Conservation (phyloP, 306 rosid species). For the Cucurbita maxima region DNA sequence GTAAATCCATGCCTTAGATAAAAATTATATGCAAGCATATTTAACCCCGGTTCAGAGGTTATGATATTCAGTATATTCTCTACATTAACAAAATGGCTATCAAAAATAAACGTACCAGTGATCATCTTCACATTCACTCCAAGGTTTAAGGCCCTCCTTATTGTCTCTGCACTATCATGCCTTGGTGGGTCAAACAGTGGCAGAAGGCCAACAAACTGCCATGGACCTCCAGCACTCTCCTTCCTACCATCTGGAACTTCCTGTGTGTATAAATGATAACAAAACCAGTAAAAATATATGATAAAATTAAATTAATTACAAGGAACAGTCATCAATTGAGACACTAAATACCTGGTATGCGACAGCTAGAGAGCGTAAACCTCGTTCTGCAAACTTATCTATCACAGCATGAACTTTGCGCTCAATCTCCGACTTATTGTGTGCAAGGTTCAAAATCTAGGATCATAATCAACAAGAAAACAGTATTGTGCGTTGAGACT, state of each 20-base stretch:
- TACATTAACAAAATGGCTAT: constrained; percentile 9
- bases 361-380: constrained; percentile 91
- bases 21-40: background rate
- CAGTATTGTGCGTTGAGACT: background rate
- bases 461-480: constrained; percentile 12
- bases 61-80: background rate
- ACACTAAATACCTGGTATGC: constrained; percentile 56
- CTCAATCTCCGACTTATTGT: constrained; percentile 76
- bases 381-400: constrained; percentile 93
- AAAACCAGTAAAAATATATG: background rate
- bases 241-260: constrained; percentile 91
- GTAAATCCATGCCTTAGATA: background rate
- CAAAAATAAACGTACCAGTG: constrained; percentile 43
- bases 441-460: constrained; percentile 80
- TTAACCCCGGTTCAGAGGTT: background rate
- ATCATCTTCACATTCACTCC: constrained; percentile 99
- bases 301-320: background rate
- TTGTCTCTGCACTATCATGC: constrained; percentile 98
- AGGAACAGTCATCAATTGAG: background rate
- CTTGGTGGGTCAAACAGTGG: constrained; percentile 98
- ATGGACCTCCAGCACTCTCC: constrained; percentile 86
- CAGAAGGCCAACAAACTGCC: constrained; percentile 92
- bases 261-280: constrained; percentile 22
- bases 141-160: constrained; percentile 84
- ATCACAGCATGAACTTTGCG: constrained; percentile 85